These are phyloP conservation scores for Ustilago tritici DNA, from an alignment of 1,284 basidiomycete species.

Conservation along the genomic window DNA sequence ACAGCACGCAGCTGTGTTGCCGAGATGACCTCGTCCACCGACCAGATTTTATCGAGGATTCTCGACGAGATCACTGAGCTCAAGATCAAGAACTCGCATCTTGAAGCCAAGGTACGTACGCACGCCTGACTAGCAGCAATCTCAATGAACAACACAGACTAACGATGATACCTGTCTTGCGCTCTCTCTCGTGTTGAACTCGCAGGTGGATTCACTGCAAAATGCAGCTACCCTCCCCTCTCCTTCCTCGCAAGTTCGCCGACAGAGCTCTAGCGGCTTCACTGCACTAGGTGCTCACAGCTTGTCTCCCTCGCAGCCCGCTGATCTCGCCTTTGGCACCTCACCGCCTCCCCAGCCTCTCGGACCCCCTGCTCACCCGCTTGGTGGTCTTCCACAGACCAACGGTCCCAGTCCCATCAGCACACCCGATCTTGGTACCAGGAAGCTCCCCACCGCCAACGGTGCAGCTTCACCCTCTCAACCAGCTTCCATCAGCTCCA, in stretches of 20 bases:
- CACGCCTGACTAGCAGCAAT: not conserved
- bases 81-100: conserved; percentile 57
- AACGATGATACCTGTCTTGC: not conserved
- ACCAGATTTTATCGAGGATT: conserved; percentile 52
- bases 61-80: conserved; percentile 62
- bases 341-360: conserved; percentile 58
- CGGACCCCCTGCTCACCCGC: conserved; percentile 47
- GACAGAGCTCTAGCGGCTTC: conserved; percentile 50
- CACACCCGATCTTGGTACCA: conserved; percentile 54
- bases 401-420: conserved; percentile 53
- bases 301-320: conserved; percentile 40
- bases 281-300: conserved; percentile 48
- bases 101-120: conserved; percentile 59
- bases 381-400: conserved; percentile 41
- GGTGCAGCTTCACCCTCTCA: conserved; percentile 33
- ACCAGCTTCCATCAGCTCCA: conserved; percentile 30
- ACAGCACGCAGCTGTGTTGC: not conserved
- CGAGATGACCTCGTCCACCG: conserved; percentile 41
- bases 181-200: no score
- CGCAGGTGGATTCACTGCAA: conserved; percentile 52
- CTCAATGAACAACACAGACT: not conserved
- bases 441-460: conserved; percentile 12
- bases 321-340: conserved; percentile 41
- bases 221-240: conserved; percentile 50
- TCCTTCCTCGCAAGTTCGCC: conserved; percentile 46